Evolutionary conservation across 2,329 filamentous ascomycete species (phyloP), one percentile per base, ranked within the genome.

Genomic region (Penicillium decumbens): DNA sequence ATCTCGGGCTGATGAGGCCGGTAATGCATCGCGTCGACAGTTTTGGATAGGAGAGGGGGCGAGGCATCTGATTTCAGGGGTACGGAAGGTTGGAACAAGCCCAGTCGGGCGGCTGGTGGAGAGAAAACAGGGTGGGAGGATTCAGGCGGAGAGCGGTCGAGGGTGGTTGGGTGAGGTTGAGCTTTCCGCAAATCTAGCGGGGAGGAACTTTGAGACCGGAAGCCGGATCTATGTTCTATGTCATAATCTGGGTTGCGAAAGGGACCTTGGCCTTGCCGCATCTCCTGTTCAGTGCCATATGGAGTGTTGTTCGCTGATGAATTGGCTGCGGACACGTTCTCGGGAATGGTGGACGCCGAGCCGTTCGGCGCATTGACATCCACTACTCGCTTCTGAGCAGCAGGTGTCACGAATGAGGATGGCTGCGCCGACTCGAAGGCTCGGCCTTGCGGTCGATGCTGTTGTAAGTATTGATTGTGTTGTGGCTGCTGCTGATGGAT

Each of bases 401-500:
- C 70, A 27, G 74, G 73, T 4, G 73, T 75, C 18, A 68, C 62
- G 49, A 68, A 72, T 30, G 68, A 62, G 41, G 65, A 64, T 13
- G 65, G 59, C 23, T 68, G 64, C 4, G 67, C 63, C 28, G 66
- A 58, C 47, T 70, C 71, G 23, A 67, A 66, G 7, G 65, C 53
- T 45, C 60, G 62, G 24, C 50, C 57, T 41, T 65, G 67, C 3
- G 64, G 62, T 35, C 70, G 61, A 46, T 65, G 62, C 24, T 65
- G 70, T 35, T 73, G 70, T 37, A 72, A 69, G 43, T 73, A 66
- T 53, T 73, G 66, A 53, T 37, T 20, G 15, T 80, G 78, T 63
- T 73, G 70, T 37, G 72, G 68, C 45, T 74, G 66, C 54, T 73
- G 66, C 53, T 81, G 79, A 64, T 89, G 84, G 8, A 83, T 80